Evolutionary conservation across 352 stramenopile genomes (phyloP).

Genomic region (Phytophthora boehmeriae): DNA sequence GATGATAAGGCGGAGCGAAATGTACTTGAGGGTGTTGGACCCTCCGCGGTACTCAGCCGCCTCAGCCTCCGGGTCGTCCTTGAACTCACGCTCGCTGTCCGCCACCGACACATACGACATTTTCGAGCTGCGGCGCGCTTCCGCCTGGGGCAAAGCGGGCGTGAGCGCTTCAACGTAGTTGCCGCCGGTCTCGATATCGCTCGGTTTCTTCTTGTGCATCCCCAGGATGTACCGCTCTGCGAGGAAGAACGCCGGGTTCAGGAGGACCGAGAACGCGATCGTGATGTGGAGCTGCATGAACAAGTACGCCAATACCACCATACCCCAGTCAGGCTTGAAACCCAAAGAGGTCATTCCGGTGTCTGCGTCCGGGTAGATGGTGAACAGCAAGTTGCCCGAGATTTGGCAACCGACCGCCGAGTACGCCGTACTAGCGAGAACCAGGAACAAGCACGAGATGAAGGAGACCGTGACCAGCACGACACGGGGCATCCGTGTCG

Average conservation of each 20-base stretch:
- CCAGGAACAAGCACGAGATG: slow-evolving; percentile 43
- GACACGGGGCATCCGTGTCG: slow-evolving; percentile 43
- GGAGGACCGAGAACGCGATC: slow-evolving; percentile 33
- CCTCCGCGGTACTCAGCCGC: slow-evolving; percentile 44
- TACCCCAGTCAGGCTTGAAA: slow-evolving; percentile 34
- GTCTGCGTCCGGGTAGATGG: slow-evolving; percentile 23
- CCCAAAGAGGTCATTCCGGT: slow-evolving; percentile 38
- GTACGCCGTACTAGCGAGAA: slow-evolving; percentile 34
- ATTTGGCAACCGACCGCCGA: slow-evolving; percentile 43
- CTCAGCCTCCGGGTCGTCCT: slow-evolving; percentile 28
- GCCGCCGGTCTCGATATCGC: slow-evolving; percentile 20
- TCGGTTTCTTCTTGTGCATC: slow-evolving; percentile 32
- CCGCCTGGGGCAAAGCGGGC: slow-evolving; percentile 19
- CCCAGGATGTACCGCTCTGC: slow-evolving; percentile 28
- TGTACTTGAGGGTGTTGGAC: slow-evolving; percentile 41
- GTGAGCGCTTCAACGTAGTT: slow-evolving; percentile 21
- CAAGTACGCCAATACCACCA: slow-evolving; percentile 37
- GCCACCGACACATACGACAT: slow-evolving; percentile 46
- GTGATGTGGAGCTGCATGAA: slow-evolving; percentile 58
- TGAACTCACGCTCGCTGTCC: slow-evolving; percentile 32
- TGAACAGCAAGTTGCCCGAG: slow-evolving; percentile 49
- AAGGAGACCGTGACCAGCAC: slow-evolving; percentile 38
- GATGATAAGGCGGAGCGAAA: slow-evolving; percentile 41
- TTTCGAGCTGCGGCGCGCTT: slow-evolving; percentile 38
- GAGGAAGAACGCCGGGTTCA: slow-evolving; percentile 38